A percentile compares a stretch with the other conserved stretches of the same genome.
Conservation (phyloP, 192 early-diverging fungal genomes). For the Backusella psychrophila region DNA sequence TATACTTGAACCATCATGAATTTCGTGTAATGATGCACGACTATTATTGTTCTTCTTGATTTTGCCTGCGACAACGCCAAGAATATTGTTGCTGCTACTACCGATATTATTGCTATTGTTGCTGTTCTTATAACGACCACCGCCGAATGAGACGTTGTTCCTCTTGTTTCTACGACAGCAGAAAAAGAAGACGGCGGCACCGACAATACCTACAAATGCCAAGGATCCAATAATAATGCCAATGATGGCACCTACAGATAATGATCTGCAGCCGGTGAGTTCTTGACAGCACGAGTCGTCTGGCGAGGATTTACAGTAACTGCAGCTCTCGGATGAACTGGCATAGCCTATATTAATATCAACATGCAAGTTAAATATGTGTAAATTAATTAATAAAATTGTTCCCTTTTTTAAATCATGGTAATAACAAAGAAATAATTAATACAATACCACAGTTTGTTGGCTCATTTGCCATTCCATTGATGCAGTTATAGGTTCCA, state of each 20-base stretch:
- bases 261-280: conserved; percentile 7
- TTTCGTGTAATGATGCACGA: neutral
- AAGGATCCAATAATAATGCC: conserved; percentile 30
- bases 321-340: conserved; percentile 5
- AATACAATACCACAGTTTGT: conserved; percentile 32
- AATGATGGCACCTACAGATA: conserved; percentile 27
- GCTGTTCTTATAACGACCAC: neutral
- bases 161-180: neutral
- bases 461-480: conserved; percentile 32
- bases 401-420: neutral
- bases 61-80: neutral
- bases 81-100: neutral
- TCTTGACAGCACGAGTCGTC: conserved; percentile 24
- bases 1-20: neutral
- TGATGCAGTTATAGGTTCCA: conserved; percentile 29
- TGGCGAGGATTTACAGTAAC: conserved; percentile 19
- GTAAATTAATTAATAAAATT: conserved; percentile 4
- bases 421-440: neutral
- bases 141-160: neutral
- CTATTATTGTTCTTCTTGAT: neutral
- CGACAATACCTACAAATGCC: neutral
- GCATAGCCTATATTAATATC: neutral
- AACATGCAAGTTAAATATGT: neutral
- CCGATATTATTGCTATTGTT: neutral
- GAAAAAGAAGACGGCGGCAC: neutral